Evolutionary conservation across 1,284 basidiomycete genomes (phyloP), one percentile per base, ranked within the genome.

Genomic region (Ganoderma resinaceum): DNA sequence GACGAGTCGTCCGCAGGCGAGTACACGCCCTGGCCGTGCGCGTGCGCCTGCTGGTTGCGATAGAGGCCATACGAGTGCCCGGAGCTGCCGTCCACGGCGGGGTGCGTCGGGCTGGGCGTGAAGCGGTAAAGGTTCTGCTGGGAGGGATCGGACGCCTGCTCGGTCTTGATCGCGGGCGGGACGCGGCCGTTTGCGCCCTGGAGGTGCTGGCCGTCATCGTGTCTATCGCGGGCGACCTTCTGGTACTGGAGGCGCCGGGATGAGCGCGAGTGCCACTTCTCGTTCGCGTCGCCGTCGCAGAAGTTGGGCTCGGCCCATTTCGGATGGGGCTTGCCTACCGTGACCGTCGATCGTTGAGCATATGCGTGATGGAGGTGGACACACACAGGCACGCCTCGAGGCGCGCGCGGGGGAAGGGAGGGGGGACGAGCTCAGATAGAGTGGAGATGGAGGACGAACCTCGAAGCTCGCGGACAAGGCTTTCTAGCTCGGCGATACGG

Each of bases 401-500:
- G 65, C 43, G 65, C 62, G 29, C 43, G 26, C 23, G 42, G 29
- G 43, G 23, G 65, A 61, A 63, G 69, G 46, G 37, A 29, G 66
- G 49, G 58, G 29, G 60, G 29, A 38, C 16, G 53, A 26, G 59
- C 58, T 60, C 35, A 60, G 37, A 60, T 60, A 69, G 60, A 52
- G 59, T 18, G 38, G 33, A 43, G 57, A 53, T 38, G 65, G 66
- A 38, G 61, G 65, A 26, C 84, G 69, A 81, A 90, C 91, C 92
- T 77, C 91, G 86, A 35, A 94, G 83, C 78, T 95, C 95, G 66
- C 94, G 87, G 43, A 96, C 94, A 31, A 96, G 87, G 74, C 91
- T 93, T 82, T 97, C 95, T 62, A 97, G 87, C 80, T 97, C 95
- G 55, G 94, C 94, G 73, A 97, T 95, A 46, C 95, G 86, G 75